Percentiles rank a stretch among this genome's conserved stretches.
Conservation (phyloP, 2,329 filamentous ascomycete genomes). For the Orbilia quercus region DNA sequence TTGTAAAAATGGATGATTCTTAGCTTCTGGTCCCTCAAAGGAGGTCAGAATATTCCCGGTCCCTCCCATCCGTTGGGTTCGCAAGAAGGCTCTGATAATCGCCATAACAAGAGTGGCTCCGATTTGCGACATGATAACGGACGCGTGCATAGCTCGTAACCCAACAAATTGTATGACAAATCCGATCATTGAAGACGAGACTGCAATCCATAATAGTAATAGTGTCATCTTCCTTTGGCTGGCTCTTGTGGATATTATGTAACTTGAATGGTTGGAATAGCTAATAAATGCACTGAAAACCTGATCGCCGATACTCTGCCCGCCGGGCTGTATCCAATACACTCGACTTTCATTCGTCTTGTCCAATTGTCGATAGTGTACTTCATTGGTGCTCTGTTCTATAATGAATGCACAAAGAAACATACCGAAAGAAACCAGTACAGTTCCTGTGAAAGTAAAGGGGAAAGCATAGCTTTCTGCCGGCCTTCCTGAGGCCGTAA, state of each 20-base stretch:
- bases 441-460: slow-evolving; percentile 35
- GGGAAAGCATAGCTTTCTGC: slow-evolving; percentile 30
- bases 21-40: neutral
- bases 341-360: neutral
- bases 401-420: slow-evolving; percentile 49
- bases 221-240: neutral
- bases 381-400: slow-evolving; percentile 11
- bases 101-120: slow-evolving; percentile 23
- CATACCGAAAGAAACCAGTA: slow-evolving; percentile 39
- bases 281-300: slow-evolving; percentile 47
- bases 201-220: neutral
- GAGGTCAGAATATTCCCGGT: slow-evolving; percentile 1
- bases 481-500: slow-evolving; percentile 4
- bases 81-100: slow-evolving; percentile 18
- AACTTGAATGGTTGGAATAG: slow-evolving; percentile 2
- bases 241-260: slow-evolving; percentile 17
- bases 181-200: slow-evolving; percentile 27
- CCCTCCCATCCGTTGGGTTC: slow-evolving; percentile 25
- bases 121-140: slow-evolving; percentile 22
- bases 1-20: neutral
- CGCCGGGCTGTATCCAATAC: slow-evolving; percentile 55
- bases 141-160: slow-evolving; percentile 46
- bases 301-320: slow-evolving; percentile 56
- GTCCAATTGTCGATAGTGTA: neutral
- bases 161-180: slow-evolving; percentile 57